Evolutionary conservation across 495 filamentous ascomycete genomes (phyloP).

Genomic region (Aspergillus asperescens): DNA sequence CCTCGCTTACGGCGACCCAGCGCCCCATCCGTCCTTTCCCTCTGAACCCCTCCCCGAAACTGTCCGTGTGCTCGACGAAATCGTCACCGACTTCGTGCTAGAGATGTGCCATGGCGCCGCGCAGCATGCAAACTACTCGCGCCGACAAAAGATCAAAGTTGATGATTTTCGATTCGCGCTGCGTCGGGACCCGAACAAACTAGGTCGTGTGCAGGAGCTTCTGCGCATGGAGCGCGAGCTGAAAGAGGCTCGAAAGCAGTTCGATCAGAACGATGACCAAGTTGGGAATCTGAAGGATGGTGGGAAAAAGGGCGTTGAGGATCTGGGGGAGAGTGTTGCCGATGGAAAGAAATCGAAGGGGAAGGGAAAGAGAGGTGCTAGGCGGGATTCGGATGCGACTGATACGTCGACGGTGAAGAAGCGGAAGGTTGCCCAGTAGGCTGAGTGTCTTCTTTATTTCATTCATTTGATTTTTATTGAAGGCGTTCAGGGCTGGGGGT

Average conservation of each 20-base stretch:
- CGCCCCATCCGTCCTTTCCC: conserved; percentile 38
- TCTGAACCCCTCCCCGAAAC: conserved; percentile 69
- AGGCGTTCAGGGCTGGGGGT: neutral
- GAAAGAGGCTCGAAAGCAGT: conserved; percentile 66
- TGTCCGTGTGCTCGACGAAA: conserved; percentile 83
- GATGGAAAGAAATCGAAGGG: conserved; percentile 39
- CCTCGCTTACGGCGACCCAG: conserved; percentile 77
- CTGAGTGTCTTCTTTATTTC: conserved; percentile 10
- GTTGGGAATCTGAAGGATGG: conserved; percentile 38
- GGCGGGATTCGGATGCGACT: conserved; percentile 40
- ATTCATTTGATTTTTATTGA: neutral
- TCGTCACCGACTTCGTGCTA: conserved; percentile 85
- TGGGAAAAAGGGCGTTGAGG: conserved; percentile 34
- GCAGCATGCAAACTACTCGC: conserved; percentile 70
- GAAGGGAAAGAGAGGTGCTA: conserved; percentile 38
- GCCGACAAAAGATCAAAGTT: conserved; percentile 92
- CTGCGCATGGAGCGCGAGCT: conserved; percentile 75
- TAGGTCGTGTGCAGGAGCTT: conserved; percentile 86
- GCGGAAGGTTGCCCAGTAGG: conserved; percentile 29
- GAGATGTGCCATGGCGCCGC: conserved; percentile 86
- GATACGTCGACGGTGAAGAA: conserved; percentile 37
- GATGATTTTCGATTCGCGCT: conserved; percentile 96
- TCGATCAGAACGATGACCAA: conserved; percentile 53
- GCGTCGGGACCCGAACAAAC: conserved; percentile 72
- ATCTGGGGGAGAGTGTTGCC: conserved; percentile 21